Conservation (phyloP, 139 green algal species). For the Zygnema circumcarinatum region DNA sequence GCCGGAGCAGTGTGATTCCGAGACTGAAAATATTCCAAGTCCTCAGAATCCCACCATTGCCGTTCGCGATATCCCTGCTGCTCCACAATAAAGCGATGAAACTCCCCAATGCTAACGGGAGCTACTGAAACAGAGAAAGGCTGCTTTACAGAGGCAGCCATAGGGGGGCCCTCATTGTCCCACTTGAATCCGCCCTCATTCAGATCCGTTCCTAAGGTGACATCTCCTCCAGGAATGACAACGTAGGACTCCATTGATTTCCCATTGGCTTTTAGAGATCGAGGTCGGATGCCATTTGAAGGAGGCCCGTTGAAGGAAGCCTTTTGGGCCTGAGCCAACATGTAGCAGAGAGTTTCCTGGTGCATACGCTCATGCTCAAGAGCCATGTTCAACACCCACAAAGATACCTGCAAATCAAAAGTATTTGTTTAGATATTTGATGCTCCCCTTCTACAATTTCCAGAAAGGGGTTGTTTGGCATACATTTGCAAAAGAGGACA, state of each 20-base stretch:
- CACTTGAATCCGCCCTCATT: slow-evolving; percentile 65
- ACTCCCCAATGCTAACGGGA: slow-evolving; percentile 70
- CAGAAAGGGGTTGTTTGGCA: no score
- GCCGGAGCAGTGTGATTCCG: slow-evolving; percentile 59
- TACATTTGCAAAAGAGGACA: no score
- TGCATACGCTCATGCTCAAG: slow-evolving; percentile 75
- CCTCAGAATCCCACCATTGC: slow-evolving; percentile 62
- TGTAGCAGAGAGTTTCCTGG: slow-evolving; percentile 74
- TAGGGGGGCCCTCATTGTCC: slow-evolving; percentile 71
- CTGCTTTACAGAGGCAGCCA: background rate
- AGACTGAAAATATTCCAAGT: slow-evolving; percentile 52
- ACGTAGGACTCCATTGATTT: slow-evolving; percentile 18
- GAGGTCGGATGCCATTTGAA: background rate
- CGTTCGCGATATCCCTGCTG: slow-evolving; percentile 60
- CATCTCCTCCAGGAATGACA: slow-evolving; percentile 16
- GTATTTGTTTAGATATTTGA: no score
- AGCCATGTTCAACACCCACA: slow-evolving; percentile 45
- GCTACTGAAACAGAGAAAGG: slow-evolving; percentile 41
- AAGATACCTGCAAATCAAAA: slow-evolving; percentile 20
- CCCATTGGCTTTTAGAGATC: background rate
- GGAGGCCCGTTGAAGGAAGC: slow-evolving; percentile 1
- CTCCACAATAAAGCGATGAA: slow-evolving; percentile 61
- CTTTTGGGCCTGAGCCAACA: slow-evolving; percentile 66
- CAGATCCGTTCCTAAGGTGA: slow-evolving; percentile 57
- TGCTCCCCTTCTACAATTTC: no score